phyloP scores from a whole-genome alignment of 129 eudicot genomes.

The Ambrosia trifida region DNA sequence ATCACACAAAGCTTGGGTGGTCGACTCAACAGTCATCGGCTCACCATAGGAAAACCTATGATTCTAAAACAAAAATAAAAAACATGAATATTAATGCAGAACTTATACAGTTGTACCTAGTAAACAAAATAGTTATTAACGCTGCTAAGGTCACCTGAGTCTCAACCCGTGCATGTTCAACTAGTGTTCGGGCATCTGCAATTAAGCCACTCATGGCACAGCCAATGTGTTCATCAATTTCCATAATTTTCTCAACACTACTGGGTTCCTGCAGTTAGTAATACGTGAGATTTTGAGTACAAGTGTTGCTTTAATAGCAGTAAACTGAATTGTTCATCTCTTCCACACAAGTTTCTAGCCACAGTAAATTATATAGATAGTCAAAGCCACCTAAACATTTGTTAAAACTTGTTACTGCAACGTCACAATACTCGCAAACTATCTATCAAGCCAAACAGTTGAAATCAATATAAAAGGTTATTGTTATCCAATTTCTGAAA shows the following conservation, averaged over 20 bases:
- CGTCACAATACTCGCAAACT: too few relatives aligned
- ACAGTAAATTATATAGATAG: too few relatives aligned
- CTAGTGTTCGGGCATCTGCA: constrained; percentile 99
- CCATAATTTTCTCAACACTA: constrained; percentile 99
- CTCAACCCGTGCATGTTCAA: constrained; percentile 98
- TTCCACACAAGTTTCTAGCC: too few relatives aligned
- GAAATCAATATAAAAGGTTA: background rate
- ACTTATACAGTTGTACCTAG: background rate
- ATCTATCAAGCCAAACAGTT: background rate
- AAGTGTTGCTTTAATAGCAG: background rate
- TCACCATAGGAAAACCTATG: constrained; percentile 99
- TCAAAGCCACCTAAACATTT: background rate
- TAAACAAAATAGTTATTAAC: background rate
- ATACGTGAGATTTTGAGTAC: too few relatives aligned
- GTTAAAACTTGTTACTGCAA: background rate
- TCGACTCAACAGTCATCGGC: constrained; percentile 99
- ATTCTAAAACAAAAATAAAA: constrained; percentile 44
- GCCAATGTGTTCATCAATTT: constrained; percentile 47
- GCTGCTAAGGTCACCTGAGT: constrained; percentile 82
- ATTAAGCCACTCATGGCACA: constrained; percentile 99
- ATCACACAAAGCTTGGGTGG: constrained; percentile 96
- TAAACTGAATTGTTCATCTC: background rate
- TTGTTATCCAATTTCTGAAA: background rate
- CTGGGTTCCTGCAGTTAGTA: constrained; percentile 83
- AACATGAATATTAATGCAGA: background rate